These are phyloP conservation scores for Kalmusia sp. DNA, from an alignment of 2,329 filamentous ascomycete species.

Conservation along the genomic window DNA sequence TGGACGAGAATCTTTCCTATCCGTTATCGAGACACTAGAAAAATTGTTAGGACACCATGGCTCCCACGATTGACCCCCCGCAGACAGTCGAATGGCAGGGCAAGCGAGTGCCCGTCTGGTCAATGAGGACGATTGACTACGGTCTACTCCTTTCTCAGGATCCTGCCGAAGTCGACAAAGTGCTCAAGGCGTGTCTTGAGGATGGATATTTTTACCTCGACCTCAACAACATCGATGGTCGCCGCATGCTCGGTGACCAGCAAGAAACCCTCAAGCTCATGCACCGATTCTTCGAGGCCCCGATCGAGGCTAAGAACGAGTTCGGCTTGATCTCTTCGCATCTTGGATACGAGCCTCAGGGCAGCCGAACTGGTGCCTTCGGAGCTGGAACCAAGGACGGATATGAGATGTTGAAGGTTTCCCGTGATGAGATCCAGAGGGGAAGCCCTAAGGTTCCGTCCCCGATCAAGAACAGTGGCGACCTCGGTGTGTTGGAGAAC, in stretches of 20 bases:
- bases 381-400: slow-evolving; percentile 36
- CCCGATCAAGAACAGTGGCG: slow-evolving; percentile 37
- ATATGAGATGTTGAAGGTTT: slow-evolving; percentile 44
- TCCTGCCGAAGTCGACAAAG: slow-evolving; percentile 60
- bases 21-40: not conserved
- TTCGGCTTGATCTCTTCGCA: slow-evolving; percentile 62
- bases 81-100: slow-evolving; percentile 41
- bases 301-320: slow-evolving; percentile 64
- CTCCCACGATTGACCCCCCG: slow-evolving; percentile 25
- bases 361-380: slow-evolving; percentile 37
- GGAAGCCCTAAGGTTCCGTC: slow-evolving; percentile 29
- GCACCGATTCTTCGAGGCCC: slow-evolving; percentile 62
- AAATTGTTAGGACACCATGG: slow-evolving; percentile 23
- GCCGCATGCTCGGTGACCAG: slow-evolving; percentile 60
- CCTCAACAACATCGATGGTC: slow-evolving; percentile 60
- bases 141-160: slow-evolving; percentile 61
- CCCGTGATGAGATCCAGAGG: slow-evolving; percentile 41
- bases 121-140: slow-evolving; percentile 59
- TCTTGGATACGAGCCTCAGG: slow-evolving; percentile 53
- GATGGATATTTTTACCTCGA: slow-evolving; percentile 66
- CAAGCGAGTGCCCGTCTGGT: slow-evolving; percentile 36
- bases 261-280: slow-evolving; percentile 62
- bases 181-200: slow-evolving; percentile 57
- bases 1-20: slow-evolving; percentile 6
- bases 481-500: slow-evolving; percentile 34